Evolutionary conservation across 176 grass and related monocot species (phyloP), one percentile per base, ranked within the genome.

Genomic region (Carex scoparia): DNA sequence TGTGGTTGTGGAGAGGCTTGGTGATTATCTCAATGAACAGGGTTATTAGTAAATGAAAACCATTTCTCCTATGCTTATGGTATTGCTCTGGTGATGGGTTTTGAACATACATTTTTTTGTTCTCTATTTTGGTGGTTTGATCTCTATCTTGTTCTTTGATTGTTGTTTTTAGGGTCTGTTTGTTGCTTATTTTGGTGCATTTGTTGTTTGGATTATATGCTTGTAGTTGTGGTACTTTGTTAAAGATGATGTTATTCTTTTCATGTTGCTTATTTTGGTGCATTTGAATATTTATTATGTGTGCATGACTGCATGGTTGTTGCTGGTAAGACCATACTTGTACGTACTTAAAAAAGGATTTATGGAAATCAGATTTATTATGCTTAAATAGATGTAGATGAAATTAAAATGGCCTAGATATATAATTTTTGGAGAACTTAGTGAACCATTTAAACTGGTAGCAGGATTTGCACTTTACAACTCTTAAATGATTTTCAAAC

Each of bases 1-100:
- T 85, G 63, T 97, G 87, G 87, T 97, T 75, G 92, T 97, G 38
- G 94, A 97, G 87, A 91, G 86, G 87, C 90, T 97, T 57, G 94
- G 94, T 28, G 92, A 97, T 83, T 97, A 94, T 86, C 94, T 97
- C 81, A 9, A 82, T 79, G 92, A 97, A 40, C 92, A 94, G 87
- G 92, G 91, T 87, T 85, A 92, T 83, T 97, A 90, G 88, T 87
- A 42, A 44, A 83, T 65, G 63, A 83, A 48, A 51, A 31, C 80
- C 60, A 49, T 83, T 30, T 67, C 15, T 83, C 10, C 18, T 65
- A 49, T 83, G 38, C 14, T 54, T 54, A 42, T 83, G 80, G 42
- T 67, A 19, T 65, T 83, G 32, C 12, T 62, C 33, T 46, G 73
- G 27, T 56, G 73, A 54, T 77, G 73, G 49, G n/a, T 83, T 49